These are phyloP conservation scores for Trichosporon faecale DNA, from an alignment of 1,284 basidiomycete genomes.

Conservation along the genomic window DNA sequence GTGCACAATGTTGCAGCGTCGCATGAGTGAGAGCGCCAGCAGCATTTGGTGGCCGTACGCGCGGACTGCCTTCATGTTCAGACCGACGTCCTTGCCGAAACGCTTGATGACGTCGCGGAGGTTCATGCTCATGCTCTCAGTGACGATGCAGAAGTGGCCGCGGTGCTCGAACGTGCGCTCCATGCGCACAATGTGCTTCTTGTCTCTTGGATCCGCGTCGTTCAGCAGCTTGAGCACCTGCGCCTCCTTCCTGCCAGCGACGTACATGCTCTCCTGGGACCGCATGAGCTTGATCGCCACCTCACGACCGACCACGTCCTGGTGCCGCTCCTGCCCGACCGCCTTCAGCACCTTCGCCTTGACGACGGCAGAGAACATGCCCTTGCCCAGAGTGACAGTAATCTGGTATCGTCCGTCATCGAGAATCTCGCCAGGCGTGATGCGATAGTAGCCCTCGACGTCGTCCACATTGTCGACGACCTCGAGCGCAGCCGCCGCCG, in stretches of 20 bases:
- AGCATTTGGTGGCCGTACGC: constrained; percentile 97
- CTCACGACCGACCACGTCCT: constrained; percentile 61
- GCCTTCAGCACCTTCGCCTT: constrained; percentile 77
- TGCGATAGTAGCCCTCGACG: constrained; percentile 90
- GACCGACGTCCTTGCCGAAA: constrained; percentile 97
- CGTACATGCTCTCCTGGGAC: constrained; percentile 96
- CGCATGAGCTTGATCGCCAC: constrained; percentile 98
- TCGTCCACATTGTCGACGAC: constrained; percentile 57
- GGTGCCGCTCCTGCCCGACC: constrained; percentile 59
- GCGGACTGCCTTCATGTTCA: constrained; percentile 94
- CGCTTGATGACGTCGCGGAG: constrained; percentile 95
- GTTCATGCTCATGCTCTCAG: constrained; percentile 96
- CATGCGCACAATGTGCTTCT: constrained; percentile 88
- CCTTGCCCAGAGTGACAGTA: constrained; percentile 88
- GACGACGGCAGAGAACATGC: constrained; percentile 98
- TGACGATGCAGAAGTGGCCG: constrained; percentile 94
- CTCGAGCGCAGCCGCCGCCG: constrained; percentile 45
- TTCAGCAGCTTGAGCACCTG: constrained; percentile 81
- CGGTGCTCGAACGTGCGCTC: constrained; percentile 94
- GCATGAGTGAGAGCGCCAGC: constrained; percentile 75
- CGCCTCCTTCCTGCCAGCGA: constrained; percentile 89
- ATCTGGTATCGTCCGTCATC: constrained; percentile 91
- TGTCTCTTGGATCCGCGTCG: constrained; percentile 90
- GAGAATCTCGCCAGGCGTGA: constrained; percentile 92
- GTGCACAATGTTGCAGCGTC: constrained; percentile 90